Conservation (phyloP, 768 basidiomycete genomes). For the Tricholoma flavovirens region DNA sequence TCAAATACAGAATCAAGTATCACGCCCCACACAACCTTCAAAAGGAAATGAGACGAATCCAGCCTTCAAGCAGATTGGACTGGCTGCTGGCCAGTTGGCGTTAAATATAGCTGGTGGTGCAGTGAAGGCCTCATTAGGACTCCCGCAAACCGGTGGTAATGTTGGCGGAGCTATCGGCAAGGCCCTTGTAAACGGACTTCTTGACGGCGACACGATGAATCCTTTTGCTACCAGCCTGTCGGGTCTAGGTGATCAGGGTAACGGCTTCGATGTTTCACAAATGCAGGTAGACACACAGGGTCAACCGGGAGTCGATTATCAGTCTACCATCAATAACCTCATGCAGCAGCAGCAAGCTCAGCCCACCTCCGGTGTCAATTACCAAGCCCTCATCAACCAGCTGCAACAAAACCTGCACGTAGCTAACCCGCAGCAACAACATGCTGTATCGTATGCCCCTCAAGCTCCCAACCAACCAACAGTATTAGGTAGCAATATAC, state of each 20-base stretch:
- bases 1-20: neutral
- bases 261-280: constrained; percentile 12
- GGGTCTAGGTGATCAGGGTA: constrained; percentile 5
- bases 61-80: neutral
- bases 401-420: constrained; percentile 8
- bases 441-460: neutral
- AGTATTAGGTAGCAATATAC: neutral
- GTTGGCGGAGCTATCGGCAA: constrained; percentile 6
- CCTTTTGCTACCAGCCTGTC: constrained; percentile 12
- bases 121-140: constrained; percentile 3
- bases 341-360: constrained; percentile 21
- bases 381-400: constrained; percentile 8
- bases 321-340: constrained; percentile 24
- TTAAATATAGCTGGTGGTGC: constrained; percentile 8
- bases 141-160: neutral
- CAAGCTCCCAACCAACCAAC: neutral
- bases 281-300: constrained; percentile 26
- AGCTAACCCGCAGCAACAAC: constrained; percentile 9
- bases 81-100: constrained; percentile 1
- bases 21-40: neutral
- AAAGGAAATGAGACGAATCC: neutral
- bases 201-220: constrained; percentile 1
- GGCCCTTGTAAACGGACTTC: neutral
- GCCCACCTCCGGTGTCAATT: constrained; percentile 6
- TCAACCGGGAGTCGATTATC: constrained; percentile 25